Base-by-base conservation (phyloP, 495 filamentous ascomycete genomes). In the Tuber calosporum region DNA sequence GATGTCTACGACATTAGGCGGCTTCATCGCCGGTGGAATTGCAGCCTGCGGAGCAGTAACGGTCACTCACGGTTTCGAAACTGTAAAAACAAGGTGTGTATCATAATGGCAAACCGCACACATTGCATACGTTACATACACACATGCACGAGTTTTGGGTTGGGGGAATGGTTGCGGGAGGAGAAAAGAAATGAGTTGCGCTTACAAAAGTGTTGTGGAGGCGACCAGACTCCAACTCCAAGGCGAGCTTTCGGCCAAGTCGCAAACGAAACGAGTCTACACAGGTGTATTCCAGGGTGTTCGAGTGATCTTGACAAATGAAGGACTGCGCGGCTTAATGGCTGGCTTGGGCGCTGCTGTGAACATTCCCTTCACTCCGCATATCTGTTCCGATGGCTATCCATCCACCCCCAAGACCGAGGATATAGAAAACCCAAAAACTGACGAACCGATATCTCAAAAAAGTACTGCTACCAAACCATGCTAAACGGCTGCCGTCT, bases 41-140 rank as follows among this genome's bases (percentile, higher is more conserved):
- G 95, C 95, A 77, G 95, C 96, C 70, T 97, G 93, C 84, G 95
- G 95, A 77, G 95, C 95, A 70, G 96, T 99, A 69, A 98, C 95
- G 5, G 94, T 96, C 67, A 99, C 95, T 53, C 95, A 99, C 83
- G 92, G 93, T 74, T 97, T 98, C 85, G 95, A 99, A 84, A 98
- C 95, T 9, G 93, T 98, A 73, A 99, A 99, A 88, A 99, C 98
- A 82, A 92, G 94, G 91, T 94, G 62, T 72, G 45, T 62, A 43
- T n/a, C 80, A 69, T n/a, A 38, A 34, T 22, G 9, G 48, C 48
- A 40, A 40, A 40, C 11, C 39, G 39, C 39, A 40, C 8, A 15
- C n/a, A 26, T 13, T 48, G n/a, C 48, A 58, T 9, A 26, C n/a
- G n/a, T n/a, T n/a, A n/a, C n/a, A 45, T 45, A 20, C 48, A 26